Base-by-base conservation (phyloP, 192 early-diverging fungal species). In the Coemansia aciculifera region DNA sequence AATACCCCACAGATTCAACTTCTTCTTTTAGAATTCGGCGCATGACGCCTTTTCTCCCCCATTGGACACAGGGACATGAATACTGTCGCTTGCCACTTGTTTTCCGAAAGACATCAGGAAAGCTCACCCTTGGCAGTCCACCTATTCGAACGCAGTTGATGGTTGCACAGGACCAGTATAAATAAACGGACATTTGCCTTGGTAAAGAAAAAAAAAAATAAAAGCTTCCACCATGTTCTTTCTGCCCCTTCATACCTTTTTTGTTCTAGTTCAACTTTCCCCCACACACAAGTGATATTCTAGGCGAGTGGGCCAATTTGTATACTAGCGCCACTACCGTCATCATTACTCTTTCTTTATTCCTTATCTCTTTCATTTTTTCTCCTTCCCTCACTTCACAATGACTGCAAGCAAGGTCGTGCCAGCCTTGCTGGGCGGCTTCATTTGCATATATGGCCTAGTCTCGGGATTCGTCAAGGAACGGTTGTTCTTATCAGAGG, bases 381-480 rank as follows among this genome's bases (percentile, higher is more conserved):
- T 42, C 57, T 17, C 39, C 32, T 40, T 12, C 42, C 29, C 29
- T 67, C 27, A 43, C 23, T 6, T 63, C 39, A 56, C 52, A 38
- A 54, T 67, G 49, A 34, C 40, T 46, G 29, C 54, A 48, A 68
- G 68, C 56, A 85, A 85, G 63, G 69, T 85, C 24, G 77, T 85
- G 11, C 84, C 84, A 36, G 85, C 89, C 63, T 72, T 90, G n/a
- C 71, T 93, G 10, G 91, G 91, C 66, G 89, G 90, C 27, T 91
- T 93, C 74, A 90, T 93, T 67, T 83, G 91, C 57, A 73, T 90
- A 60, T 91, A 86, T 56, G 90, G 89, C 7, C 83, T 93, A 1
- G 85, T 88, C 8, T 91, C 90, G 40, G 72, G 87, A 34, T 81
- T 90, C 63, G 77, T 93, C 54, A 93, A 91, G 68, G 88, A 93